These are phyloP conservation scores for Austroboletus niveus DNA, from an alignment of 1,284 basidiomycete species.

Conservation along the genomic window DNA sequence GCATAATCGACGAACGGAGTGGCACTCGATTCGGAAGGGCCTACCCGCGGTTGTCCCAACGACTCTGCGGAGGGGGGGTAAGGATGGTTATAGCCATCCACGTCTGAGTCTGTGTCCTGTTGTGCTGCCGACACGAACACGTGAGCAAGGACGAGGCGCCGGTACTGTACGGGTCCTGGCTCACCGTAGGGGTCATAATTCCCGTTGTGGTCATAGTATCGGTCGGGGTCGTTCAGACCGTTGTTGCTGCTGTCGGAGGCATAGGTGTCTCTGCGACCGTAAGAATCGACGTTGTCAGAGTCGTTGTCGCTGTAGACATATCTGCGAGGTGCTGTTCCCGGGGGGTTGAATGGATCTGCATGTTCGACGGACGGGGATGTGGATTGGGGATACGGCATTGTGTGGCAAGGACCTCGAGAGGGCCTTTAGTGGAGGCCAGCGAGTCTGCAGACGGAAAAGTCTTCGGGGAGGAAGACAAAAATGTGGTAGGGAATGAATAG, in stretches of 20 bases:
- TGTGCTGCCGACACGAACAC: constrained; percentile 39
- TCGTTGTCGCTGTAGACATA: constrained; percentile 82
- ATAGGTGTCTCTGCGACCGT: constrained; percentile 62
- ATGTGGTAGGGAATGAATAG: background rate
- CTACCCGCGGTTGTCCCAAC: constrained; percentile 55
- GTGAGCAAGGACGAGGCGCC: constrained; percentile 9
- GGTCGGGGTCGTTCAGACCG: constrained; percentile 48
- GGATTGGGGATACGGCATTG: constrained; percentile 33
- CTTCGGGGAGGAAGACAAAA: constrained; percentile 3
- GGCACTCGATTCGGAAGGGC: constrained; percentile 56
- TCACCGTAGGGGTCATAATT: constrained; percentile 64
- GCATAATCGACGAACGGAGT: constrained; percentile 60
- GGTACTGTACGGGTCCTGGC: constrained; percentile 17
- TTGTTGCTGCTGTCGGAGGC: constrained; percentile 67
- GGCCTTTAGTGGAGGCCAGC: constrained; percentile 15
- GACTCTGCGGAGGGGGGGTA: constrained; percentile 73
- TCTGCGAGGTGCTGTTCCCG: constrained; percentile 42
- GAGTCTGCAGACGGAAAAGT: constrained; percentile 12
- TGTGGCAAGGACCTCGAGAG: constrained; percentile 14
- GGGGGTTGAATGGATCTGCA: constrained; percentile 55
- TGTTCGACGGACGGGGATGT: constrained; percentile 32
- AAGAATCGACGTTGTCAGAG: constrained; percentile 62
- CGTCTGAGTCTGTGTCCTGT: constrained; percentile 75
- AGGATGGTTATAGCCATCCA: constrained; percentile 66
- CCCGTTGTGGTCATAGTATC: constrained; percentile 62